Base-by-base conservation (phyloP, 1,284 basidiomycete genomes). In the Entoloma clypeatum region DNA sequence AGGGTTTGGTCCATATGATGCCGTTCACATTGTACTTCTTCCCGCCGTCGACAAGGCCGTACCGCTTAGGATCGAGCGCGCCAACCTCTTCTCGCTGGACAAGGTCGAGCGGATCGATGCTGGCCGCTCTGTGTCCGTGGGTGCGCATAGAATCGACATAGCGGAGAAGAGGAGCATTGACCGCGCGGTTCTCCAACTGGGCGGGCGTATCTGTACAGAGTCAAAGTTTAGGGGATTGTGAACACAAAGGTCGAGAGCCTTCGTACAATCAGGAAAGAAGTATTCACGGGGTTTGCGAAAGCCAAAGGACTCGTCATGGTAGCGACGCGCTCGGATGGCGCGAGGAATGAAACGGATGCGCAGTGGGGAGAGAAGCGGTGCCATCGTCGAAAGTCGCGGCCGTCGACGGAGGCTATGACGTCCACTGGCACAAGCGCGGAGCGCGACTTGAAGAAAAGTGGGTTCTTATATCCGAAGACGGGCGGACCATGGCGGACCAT, bases 141-240 rank as follows among this genome's bases (percentile, higher is more conserved):
- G 73, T 79, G 17, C 92, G 76, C 49, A 93, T 75, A 7, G 85
- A 84, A 59, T 94, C 92, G 10, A 92, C 88, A 56, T 92, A 93
- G 28, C 92, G 83, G 24, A 94, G 65, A 9, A 95, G 65, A 2
- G 86, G 69, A 0, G 91, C 89, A 55, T 93, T 92, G 7, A 62
- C 59, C 10, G 73, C 74, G 13, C 91, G 74, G 59, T 94, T 94
- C 35, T 72, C 63, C 3, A 95, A 70, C 58, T 94, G 89, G 0
- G 72, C 68, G 1, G 74, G 59, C 0, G 84, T 88, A 57, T 92
- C 89, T 92, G 52, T 36, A 10, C 28, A 26, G 7, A 24, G 24
- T 18, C 39, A 38, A 10, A 30, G 7, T 25, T 14, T 5, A 28
- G n/a, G 11, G 14, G 7, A 29, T 17, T n/a, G 16, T 2, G 1